Evolutionary conservation across 768 basidiomycete genomes (phyloP), one percentile per base, ranked within the genome.

Genomic region (Lentinula edodes): DNA sequence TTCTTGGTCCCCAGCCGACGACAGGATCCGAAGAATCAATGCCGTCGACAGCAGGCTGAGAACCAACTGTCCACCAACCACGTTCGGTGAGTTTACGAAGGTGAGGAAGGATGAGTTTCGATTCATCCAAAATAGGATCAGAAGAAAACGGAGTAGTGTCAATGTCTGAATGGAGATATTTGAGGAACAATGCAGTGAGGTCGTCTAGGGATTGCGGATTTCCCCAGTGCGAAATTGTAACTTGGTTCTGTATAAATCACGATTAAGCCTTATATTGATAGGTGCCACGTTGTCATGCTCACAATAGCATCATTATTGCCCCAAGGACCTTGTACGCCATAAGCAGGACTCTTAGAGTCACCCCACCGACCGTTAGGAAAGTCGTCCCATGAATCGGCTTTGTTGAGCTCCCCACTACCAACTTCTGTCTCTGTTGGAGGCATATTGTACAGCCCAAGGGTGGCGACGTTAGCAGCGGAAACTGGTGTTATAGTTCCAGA

Each of bases 291-390:
- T 13, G 23, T 7, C 48, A 20, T 18, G 10, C 48, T 51, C 69
- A 89, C 87, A 60, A 84, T 78, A 41, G 89, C 76, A 48, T 78
- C 80, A 10, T 83, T 80, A 41, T 87, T 86, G 60, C 90, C 89
- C 90, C 91, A 94, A 2, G 80, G 88, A 63, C 87, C 88, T 67
- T 84, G 86, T 38, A 79, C 78, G 51, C 97, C 97, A 66, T 90
- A 99, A 0, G 97, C 97, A 20, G 97, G 97, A 76, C 93, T 96
- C 69, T 97, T 92, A 71, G 90, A 92, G 72, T 98, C 97, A 63
- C 97, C 97, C 72, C 98, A 98, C 9, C 97, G 89, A 39, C 97
- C 97, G 70, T 99, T 99, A 6, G 97, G 97, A 71, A 98, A 98
- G 69, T 99, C 97, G 67, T 94, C 92, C 92, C 92, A 94, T 18